Evolutionary conservation across 2,329 filamentous ascomycete genomes (phyloP).

Genomic region (Gaeumannomyces tritici): DNA sequence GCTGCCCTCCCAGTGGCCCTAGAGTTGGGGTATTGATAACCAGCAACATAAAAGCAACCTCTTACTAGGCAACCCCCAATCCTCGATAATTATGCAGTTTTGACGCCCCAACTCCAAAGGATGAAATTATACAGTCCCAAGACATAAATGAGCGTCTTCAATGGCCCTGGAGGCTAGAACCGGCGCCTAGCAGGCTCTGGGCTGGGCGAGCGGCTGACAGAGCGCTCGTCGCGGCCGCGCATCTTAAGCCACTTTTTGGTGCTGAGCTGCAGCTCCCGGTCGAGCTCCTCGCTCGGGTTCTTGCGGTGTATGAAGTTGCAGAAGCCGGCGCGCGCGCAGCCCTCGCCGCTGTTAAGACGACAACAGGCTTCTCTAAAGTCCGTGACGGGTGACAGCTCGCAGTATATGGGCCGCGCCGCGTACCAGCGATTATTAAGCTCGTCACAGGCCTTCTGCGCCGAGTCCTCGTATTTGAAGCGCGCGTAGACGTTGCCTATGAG

Average conservation of each 20-base stretch:
- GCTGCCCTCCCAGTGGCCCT: no score
- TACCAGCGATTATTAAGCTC: conserved; percentile 94
- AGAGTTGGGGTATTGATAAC: no score
- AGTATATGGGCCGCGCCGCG: conserved; percentile 93
- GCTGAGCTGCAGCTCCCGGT: conserved; percentile 73
- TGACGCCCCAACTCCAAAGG: no score
- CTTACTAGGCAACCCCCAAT: no score
- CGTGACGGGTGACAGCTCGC: conserved; percentile 91
- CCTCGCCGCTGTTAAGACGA: conserved; percentile 86
- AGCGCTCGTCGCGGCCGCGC: conserved; percentile 75
- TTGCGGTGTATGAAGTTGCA: conserved; percentile 99
- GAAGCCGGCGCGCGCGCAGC: conserved; percentile 91
- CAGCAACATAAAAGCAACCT: no score
- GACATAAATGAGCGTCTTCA: no score
- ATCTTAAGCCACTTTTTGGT: conserved; percentile 95
- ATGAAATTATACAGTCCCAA: no score
- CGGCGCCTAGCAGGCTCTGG: conserved; percentile 73
- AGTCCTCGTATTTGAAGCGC: conserved; percentile 99
- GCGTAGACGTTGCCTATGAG: conserved; percentile 99
- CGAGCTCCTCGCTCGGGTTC: conserved; percentile 81
- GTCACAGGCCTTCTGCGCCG: conserved; percentile 87
- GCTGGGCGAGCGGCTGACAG: conserved; percentile 71
- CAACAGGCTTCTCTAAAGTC: conserved; percentile 98
- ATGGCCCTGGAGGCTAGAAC: conserved; percentile 32
- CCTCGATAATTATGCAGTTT: no score